Conservation (phyloP, 768 basidiomycete genomes). For the Fomitopsis pulvina region DNA sequence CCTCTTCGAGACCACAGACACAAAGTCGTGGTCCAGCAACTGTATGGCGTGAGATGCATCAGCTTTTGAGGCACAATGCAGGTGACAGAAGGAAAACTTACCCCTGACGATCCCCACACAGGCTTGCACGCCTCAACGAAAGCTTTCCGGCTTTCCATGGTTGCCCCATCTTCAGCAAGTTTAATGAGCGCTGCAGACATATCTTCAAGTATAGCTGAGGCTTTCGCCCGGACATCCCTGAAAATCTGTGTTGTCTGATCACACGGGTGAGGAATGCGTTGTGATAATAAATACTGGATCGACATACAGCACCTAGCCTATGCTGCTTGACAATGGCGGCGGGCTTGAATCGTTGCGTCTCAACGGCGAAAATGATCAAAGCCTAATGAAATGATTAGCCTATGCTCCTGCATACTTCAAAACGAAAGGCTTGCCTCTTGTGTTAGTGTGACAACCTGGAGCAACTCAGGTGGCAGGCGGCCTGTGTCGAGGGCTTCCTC, state of each 20-base stretch:
- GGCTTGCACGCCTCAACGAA: slow-evolving; percentile 46
- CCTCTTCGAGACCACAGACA: slow-evolving; percentile 54
- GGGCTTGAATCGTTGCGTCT: slow-evolving; percentile 68
- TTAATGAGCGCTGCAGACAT: slow-evolving; percentile 49
- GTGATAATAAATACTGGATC: not conserved
- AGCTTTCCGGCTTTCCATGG: slow-evolving; percentile 43
- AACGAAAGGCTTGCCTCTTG: slow-evolving; percentile 52
- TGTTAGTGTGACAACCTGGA: slow-evolving; percentile 66
- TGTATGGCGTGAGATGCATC: not conserved
- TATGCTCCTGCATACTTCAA: not conserved
- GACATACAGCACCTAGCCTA: slow-evolving; percentile 63
- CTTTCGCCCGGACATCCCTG: slow-evolving; percentile 54
- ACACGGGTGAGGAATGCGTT: not conserved
- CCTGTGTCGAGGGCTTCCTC: slow-evolving; percentile 32
- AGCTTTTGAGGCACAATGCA: slow-evolving; percentile 1
- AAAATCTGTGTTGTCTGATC: slow-evolving; percentile 60
- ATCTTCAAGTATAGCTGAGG: slow-evolving; percentile 43
- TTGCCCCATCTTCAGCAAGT: slow-evolving; percentile 44
- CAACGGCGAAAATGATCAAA: slow-evolving; percentile 63
- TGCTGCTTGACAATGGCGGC: slow-evolving; percentile 63
- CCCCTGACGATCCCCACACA: slow-evolving; percentile 30
- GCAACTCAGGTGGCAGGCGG: slow-evolving; percentile 42
- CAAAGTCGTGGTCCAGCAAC: slow-evolving; percentile 62
- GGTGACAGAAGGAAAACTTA: slow-evolving; percentile 13
- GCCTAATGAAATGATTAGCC: slow-evolving; percentile 39